A percentile compares a stretch with the other conserved stretches of the same genome.
Conservation (phyloP, 768 basidiomycete species). For the Mycena chlorophos region DNA sequence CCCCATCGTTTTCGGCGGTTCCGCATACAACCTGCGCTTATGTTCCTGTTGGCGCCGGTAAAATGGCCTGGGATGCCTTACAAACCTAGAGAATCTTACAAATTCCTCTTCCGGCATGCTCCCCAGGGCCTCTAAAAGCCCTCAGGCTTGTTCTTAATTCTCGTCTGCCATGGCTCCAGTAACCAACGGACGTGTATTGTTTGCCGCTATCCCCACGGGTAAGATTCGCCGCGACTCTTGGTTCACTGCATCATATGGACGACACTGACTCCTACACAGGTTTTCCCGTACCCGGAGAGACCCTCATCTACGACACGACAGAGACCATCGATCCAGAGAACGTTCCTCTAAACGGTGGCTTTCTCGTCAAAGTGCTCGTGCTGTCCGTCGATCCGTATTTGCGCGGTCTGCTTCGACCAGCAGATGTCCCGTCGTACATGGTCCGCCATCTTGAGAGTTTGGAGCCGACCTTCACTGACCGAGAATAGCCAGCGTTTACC, state of each 20-base stretch:
- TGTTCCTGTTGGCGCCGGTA: too few relatives aligned
- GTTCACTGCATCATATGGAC: not conserved
- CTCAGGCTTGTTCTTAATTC: not conserved
- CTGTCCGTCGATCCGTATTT: conserved; percentile 1
- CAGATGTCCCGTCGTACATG: not conserved
- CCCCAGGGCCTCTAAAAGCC: too few relatives aligned
- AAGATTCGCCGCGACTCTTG: not conserved
- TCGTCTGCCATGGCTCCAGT: not conserved
- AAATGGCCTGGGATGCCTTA: too few relatives aligned
- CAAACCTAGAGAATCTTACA: too few relatives aligned
- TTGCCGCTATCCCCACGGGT: not conserved
- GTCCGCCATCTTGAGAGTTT: not conserved
- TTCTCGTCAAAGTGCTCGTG: not conserved
- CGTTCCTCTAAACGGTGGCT: not conserved
- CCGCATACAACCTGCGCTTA: too few relatives aligned
- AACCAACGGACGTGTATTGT: not conserved
- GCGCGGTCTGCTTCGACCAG: not conserved
- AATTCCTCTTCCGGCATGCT: too few relatives aligned
- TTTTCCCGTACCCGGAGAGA: not conserved
- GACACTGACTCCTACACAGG: not conserved
- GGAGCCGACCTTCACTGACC: not conserved
- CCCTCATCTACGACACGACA: not conserved
- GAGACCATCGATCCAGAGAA: not conserved
- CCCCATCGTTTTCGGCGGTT: too few relatives aligned
- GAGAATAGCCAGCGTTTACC: conserved; percentile 21